A percentile compares a stretch with the other conserved stretches of the same genome.
Evolutionary conservation across 129 eudicot species (phyloP).

Genomic region (Lonicera japonica): DNA sequence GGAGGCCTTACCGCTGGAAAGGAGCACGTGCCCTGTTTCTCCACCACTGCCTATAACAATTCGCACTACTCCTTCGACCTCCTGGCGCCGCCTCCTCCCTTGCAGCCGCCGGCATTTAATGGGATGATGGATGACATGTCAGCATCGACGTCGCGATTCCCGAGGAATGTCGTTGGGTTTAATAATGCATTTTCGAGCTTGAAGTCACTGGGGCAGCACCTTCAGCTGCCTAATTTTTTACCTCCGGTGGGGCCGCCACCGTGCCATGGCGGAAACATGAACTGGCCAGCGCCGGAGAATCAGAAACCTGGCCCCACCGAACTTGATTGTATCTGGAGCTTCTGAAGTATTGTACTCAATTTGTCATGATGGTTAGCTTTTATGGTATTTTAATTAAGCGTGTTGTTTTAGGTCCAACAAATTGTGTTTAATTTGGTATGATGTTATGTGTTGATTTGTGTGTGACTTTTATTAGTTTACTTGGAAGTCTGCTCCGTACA

Average conservation of each 20-base stretch:
- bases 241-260: slow-evolving; percentile 35
- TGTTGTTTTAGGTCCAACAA: no score
- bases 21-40: slow-evolving; percentile 99
- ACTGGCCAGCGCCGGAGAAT: slow-evolving; percentile 50
- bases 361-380: slow-evolving; percentile 5
- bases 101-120: not conserved
- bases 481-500: no score
- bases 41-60: slow-evolving; percentile 44
- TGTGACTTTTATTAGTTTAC: no score
- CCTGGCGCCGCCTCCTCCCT: slow-evolving; percentile 36
- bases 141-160: slow-evolving; percentile 3
- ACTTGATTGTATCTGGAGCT: slow-evolving; percentile 86
- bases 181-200: slow-evolving; percentile 47
- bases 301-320: slow-evolving; percentile 49
- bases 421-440: no score
- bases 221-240: slow-evolving; percentile 50
- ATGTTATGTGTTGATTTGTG: no score
- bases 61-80: slow-evolving; percentile 32
- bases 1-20: slow-evolving; percentile 31
- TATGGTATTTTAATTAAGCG: no score
- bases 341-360: slow-evolving; percentile 14
- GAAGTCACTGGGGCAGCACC: slow-evolving; percentile 72
- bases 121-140: not conserved
- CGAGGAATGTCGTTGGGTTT: slow-evolving; percentile 21
- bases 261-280: slow-evolving; percentile 19